phyloP scores from a whole-genome alignment of 176 grass and related monocot genomes.

The Chloris gayana region DNA sequence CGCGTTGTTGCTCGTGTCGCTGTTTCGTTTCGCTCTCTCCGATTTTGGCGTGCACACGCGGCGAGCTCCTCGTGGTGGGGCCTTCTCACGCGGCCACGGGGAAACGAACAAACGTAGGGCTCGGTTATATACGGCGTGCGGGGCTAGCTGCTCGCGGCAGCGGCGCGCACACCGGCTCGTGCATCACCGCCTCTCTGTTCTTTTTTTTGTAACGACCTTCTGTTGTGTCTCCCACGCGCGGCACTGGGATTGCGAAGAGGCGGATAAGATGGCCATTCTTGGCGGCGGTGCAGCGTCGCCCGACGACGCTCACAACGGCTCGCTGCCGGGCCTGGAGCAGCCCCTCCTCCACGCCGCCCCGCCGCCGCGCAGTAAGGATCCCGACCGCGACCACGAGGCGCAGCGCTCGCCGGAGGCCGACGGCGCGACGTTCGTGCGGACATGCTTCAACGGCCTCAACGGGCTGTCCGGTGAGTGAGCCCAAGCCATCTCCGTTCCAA shows the following conservation, averaged over 20 bases:
- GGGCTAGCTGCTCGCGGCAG: not conserved
- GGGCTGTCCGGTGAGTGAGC: slow-evolving; percentile 56
- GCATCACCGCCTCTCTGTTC: not conserved
- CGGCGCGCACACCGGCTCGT: not conserved
- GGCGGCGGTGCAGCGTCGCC: slow-evolving; percentile 7
- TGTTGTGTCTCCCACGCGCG: no score
- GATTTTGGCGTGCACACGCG: no score
- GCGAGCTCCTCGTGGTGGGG: not conserved
- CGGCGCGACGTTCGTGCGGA: slow-evolving; percentile 56
- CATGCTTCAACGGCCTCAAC: slow-evolving; percentile 90
- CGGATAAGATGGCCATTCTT: slow-evolving; percentile 39
- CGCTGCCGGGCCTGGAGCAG: slow-evolving; percentile 18
- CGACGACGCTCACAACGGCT: not conserved
- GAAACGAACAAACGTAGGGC: not conserved
- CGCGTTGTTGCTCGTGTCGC: not conserved
- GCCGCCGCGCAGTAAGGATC: slow-evolving; percentile 25
- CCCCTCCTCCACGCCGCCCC: slow-evolving; percentile 39
- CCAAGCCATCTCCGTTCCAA: not conserved
- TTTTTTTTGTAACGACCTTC: not conserved
- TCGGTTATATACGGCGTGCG: slow-evolving; percentile 20
- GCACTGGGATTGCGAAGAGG: not conserved
- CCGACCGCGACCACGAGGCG: slow-evolving; percentile 35
- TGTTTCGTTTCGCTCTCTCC: no score
- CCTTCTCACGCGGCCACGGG: not conserved
- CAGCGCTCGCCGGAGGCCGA: slow-evolving; percentile 27